Evolutionary conservation across 768 basidiomycete species (phyloP), one percentile per base, ranked within the genome.

Genomic region (Asterophora parasitica): DNA sequence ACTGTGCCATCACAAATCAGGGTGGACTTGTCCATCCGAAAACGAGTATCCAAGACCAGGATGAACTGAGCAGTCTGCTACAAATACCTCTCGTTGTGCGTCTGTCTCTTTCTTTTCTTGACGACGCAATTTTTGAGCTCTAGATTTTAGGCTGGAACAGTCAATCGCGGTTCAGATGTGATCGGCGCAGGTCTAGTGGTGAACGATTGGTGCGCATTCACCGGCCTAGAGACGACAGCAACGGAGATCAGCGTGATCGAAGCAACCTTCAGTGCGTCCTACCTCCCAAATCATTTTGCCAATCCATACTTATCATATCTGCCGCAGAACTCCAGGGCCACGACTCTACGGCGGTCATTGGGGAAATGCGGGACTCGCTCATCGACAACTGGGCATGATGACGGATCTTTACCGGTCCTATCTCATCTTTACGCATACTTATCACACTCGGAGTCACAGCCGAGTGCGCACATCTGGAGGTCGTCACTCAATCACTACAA

Each of bases 131-230:
- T 41, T 17, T 45, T 31, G 30, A n/a, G 40, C 12, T 52, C 5
- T 31, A 26, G 23, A 45, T 36, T 26, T 32, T 30, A 95, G 92
- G 93, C 96, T 42, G 96, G 96, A 17, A 98, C 96, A 3, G 92
- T 99, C 51, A 99, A 98, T 69, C 85, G 96, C 63, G 96, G 96
- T 59, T 96, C 93, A 39, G 96, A 98, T 60, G 93, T 98, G 31
- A 85, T 99, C 55, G 96, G 96, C 26, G 96, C 95, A 7, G 96
- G 96, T 26, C 76, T 98, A 28, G 92, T 99, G 47, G 96, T 98
- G 48, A 99, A 99, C 61, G 96, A 98, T 65, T 98, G 96, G 96
- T 92, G 90, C 71, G 96, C 96, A 8, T 98, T 98, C 69, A 92
- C 93, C n/a, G 96, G 96, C 30, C 76, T 96, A 23, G 96, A 99